A percentile compares a stretch with the other conserved stretches of the same genome.
These are phyloP conservation scores for Hyparrhenia diplandra DNA, from an alignment of 176 grass and related monocot species.

Conservation along the genomic window DNA sequence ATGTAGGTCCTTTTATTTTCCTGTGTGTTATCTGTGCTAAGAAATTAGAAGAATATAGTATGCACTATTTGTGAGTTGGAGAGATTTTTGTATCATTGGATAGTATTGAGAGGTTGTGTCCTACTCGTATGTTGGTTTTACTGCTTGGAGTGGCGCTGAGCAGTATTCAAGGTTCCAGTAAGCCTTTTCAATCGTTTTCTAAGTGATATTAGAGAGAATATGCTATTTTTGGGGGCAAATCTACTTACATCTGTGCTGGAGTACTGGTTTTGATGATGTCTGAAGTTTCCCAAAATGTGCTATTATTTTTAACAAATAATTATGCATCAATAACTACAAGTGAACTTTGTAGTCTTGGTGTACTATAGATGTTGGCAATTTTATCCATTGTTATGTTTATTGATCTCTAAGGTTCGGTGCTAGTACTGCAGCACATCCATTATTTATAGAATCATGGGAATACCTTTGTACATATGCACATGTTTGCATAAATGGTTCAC, in stretches of 20 bases:
- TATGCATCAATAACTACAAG: background rate
- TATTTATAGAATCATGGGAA: background rate
- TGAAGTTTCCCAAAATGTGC: background rate
- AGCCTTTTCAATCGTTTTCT: too few species aligned
- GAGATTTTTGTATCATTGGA: background rate
- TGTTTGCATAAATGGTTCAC: background rate
- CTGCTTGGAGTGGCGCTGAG: background rate
- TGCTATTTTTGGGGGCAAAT: background rate
- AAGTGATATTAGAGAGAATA: too few species aligned
- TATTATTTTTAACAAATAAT: background rate
- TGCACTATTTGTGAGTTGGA: background rate
- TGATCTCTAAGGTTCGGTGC: background rate
- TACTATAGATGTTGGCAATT: background rate
- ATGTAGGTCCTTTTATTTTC: constrained; percentile 59
- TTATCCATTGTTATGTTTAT: background rate
- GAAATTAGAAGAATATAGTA: constrained; percentile 1
- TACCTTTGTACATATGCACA: background rate
- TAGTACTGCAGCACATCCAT: background rate
- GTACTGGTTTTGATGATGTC: background rate
- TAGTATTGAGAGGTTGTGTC: background rate
- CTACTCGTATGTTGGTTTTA: background rate
- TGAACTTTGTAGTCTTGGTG: background rate
- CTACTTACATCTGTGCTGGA: background rate
- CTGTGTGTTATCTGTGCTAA: constrained; percentile 25
- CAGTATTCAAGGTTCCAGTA: background rate